Percentiles rank a stretch among this genome's conserved stretches.
These are phyloP conservation scores for Zygotorulaspora sp. DNA, from an alignment of 805 yeast genomes.

Conservation along the genomic window DNA sequence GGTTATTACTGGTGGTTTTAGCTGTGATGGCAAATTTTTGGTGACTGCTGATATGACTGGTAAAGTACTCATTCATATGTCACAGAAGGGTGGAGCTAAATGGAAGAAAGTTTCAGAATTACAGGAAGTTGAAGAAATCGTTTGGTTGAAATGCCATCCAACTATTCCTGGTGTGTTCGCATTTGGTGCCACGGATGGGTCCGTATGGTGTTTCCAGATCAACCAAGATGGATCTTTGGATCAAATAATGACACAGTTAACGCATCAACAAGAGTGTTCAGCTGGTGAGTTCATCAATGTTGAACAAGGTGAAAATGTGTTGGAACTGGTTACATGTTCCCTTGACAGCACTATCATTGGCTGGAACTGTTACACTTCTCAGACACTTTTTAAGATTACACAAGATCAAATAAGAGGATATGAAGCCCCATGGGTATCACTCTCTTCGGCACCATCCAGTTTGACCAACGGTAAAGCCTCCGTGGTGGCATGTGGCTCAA, in stretches of 20 bases:
- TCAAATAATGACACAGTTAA: constrained; percentile 71
- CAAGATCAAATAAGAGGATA: constrained; percentile 64
- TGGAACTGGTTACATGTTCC: constrained; percentile 68
- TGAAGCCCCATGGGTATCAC: constrained; percentile 87
- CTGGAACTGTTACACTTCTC: constrained; percentile 85
- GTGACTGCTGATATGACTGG: constrained; percentile 97
- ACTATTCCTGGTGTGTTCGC: constrained; percentile 69
- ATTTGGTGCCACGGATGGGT: constrained; percentile 87
- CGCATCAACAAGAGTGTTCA: constrained; percentile 77
- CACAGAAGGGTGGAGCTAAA: constrained; percentile 71
- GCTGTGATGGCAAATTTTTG: constrained; percentile 72
- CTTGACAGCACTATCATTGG: constrained; percentile 83
- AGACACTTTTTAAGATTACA: constrained; percentile 60
- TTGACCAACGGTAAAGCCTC: constrained; percentile 46
- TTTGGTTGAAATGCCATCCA: constrained; percentile 82
- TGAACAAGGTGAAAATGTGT: constrained; percentile 49
- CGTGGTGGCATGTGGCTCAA: constrained; percentile 72
- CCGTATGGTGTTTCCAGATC: constrained; percentile 88
- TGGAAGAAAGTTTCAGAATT: constrained; percentile 70
- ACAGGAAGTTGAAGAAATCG: constrained; percentile 86
- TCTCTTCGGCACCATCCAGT: constrained; percentile 38
- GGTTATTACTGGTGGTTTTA: constrained; percentile 78
- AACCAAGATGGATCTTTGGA: constrained; percentile 53
- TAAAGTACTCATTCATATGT: constrained; percentile 64
- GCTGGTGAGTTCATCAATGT: constrained; percentile 69